These are phyloP conservation scores for Neonectria sp. DNA, from an alignment of 2,329 filamentous ascomycete species.

Conservation along the genomic window DNA sequence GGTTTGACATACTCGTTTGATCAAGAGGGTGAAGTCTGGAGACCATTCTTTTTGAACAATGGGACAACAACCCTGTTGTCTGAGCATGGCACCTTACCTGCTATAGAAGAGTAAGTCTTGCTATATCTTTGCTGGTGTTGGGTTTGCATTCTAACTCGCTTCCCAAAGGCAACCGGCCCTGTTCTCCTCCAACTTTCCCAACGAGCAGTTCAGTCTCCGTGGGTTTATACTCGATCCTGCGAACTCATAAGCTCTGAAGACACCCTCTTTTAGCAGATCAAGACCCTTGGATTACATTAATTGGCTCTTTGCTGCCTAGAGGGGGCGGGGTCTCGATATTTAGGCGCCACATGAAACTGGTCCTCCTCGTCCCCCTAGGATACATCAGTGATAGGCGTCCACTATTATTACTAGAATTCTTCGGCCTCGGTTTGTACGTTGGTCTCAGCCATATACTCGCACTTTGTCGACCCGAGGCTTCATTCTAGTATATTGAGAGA, in stretches of 20 bases:
- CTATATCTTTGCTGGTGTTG: background rate
- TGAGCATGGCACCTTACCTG: conserved; percentile 7
- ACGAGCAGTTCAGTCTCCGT: background rate
- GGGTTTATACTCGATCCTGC: background rate
- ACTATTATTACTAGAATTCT: background rate
- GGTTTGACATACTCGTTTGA: conserved; percentile 42
- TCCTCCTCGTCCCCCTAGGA: background rate
- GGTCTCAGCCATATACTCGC: background rate
- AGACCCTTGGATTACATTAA: background rate
- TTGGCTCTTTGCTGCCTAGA: background rate
- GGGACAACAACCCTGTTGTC: conserved; percentile 29
- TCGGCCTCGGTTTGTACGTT: background rate
- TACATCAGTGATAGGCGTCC: background rate
- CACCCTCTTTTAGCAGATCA: background rate
- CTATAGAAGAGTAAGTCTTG: conserved; percentile 17
- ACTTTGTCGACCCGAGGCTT: background rate
- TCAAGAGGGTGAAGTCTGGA: conserved; percentile 41
- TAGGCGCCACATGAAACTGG: background rate
- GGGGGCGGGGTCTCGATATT: background rate
- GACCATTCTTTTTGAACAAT: conserved; percentile 38
- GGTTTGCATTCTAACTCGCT: background rate
- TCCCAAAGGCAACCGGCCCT: background rate
- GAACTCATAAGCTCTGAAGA: background rate
- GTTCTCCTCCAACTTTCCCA: background rate
- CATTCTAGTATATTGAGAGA: background rate